phyloP scores from a whole-genome alignment of 805 yeast species.

The Wickerhamiella australiensis region DNA sequence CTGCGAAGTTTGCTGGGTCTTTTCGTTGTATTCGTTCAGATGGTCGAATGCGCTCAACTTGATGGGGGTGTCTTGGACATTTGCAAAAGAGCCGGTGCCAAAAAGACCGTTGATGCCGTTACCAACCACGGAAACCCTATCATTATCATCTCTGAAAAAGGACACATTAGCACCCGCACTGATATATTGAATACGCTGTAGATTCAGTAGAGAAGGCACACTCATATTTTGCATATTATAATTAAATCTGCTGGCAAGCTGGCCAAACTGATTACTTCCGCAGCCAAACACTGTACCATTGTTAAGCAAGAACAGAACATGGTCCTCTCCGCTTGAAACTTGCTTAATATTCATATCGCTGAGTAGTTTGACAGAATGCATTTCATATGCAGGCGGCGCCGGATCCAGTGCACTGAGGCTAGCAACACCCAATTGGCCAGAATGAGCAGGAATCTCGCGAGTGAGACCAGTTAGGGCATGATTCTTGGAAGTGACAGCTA shows the following conservation, averaged over 20 bases:
- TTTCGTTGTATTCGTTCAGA: constrained; percentile 46
- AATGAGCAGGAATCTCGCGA: constrained; percentile 24
- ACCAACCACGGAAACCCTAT: constrained; percentile 51
- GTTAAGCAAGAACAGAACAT: constrained; percentile 57
- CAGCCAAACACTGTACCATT: constrained; percentile 68
- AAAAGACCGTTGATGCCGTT: constrained; percentile 76
- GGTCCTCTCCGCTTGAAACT: constrained; percentile 64
- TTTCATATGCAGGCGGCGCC: constrained; percentile 38
- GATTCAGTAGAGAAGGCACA: constrained; percentile 44
- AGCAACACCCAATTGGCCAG: constrained; percentile 82
- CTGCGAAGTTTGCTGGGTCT: constrained; percentile 30
- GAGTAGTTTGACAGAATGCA: constrained; percentile 47
- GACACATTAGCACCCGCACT: constrained; percentile 63
- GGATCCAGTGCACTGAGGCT: constrained; percentile 50
- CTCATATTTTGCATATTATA: constrained; percentile 57
- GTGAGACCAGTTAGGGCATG: constrained; percentile 54
- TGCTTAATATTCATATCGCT: constrained; percentile 41
- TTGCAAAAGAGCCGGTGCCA: constrained; percentile 66
- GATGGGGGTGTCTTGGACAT: constrained; percentile 58
- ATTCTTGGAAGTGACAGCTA: constrained; percentile 49
- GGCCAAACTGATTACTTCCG: constrained; percentile 80
- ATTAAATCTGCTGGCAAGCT: constrained; percentile 58
- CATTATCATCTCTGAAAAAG: constrained; percentile 31
- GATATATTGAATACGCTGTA: constrained; percentile 34
- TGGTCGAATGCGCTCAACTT: constrained; percentile 39